Evolutionary conservation across 495 filamentous ascomycete genomes (phyloP).

Genomic region (Penicillium longicatenatum): DNA sequence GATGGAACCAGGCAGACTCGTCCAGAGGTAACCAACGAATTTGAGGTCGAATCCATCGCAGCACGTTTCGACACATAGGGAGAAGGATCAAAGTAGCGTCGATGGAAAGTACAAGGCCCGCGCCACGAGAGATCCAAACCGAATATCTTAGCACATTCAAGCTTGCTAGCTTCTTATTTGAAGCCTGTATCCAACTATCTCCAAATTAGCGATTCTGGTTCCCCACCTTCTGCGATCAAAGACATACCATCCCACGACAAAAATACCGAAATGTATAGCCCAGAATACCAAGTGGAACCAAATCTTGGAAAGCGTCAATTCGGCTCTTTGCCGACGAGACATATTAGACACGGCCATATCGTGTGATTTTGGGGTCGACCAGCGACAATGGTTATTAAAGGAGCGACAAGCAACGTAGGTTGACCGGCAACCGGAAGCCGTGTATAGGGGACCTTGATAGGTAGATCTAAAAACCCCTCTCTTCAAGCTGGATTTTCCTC

Average conservation of each 20-base stretch:
- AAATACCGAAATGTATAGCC: constrained; percentile 76
- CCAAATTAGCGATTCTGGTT: constrained; percentile 8
- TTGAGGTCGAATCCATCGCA: constrained; percentile 83
- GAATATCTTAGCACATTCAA: constrained; percentile 85
- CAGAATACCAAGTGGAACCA: constrained; percentile 87
- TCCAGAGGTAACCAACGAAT: constrained; percentile 87
- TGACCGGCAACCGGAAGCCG: constrained; percentile 30
- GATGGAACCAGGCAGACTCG: constrained; percentile 95
- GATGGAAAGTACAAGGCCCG: constrained; percentile 76
- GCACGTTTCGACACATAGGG: constrained; percentile 90
- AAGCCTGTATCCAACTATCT: constrained; percentile 73
- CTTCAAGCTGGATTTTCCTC: neutral
- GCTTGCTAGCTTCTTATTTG: constrained; percentile 63
- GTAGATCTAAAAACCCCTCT: neutral
- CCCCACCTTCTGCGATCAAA: neutral
- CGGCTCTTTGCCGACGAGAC: constrained; percentile 43
- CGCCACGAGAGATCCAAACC: constrained; percentile 95
- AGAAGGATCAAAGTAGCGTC: constrained; percentile 87
- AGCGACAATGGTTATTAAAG: constrained; percentile 25
- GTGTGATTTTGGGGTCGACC: constrained; percentile 18
- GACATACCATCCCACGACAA: constrained; percentile 83
- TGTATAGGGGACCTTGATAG: neutral
- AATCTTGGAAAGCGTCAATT: constrained; percentile 67
- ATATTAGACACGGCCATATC: constrained; percentile 19
- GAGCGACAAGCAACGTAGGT: constrained; percentile 27